Conservation (phyloP, 2,329 filamentous ascomycete genomes). For the Talaromyces sp. region DNA sequence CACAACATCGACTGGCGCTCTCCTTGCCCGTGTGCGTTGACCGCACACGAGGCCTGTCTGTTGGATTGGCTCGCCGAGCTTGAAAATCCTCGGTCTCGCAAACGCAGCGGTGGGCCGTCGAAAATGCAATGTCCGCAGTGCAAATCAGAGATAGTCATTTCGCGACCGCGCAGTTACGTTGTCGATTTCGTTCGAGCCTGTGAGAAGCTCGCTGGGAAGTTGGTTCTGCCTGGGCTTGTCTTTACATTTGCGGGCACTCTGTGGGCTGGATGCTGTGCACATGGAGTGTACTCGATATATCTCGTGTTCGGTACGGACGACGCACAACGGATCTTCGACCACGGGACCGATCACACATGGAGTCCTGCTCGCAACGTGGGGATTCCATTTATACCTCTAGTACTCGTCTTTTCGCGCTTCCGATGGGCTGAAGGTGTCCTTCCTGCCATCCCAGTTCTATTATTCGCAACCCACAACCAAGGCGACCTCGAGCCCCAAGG, state of each 20-base stretch:
- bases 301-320: conserved; percentile 63
- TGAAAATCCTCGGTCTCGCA: conserved; percentile 57
- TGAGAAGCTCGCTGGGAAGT: conserved; percentile 52
- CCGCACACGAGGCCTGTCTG: conserved; percentile 84
- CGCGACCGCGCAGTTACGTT: conserved; percentile 68
- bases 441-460: conserved; percentile 57
- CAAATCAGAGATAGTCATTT: conserved; percentile 72
- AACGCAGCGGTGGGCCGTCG: conserved; percentile 47
- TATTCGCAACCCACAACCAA: conserved; percentile 46
- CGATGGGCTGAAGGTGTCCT: conserved; percentile 60
- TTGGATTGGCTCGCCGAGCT: conserved; percentile 91
- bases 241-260: conserved; percentile 44
- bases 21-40: conserved; percentile 84
- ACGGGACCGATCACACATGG: conserved; percentile 33
- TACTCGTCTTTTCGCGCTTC: conserved; percentile 64
- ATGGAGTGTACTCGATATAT: conserved; percentile 61
- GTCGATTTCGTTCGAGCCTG: conserved; percentile 62
- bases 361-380: conserved; percentile 54
- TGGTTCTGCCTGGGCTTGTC: conserved; percentile 63
- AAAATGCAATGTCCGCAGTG: conserved; percentile 84
- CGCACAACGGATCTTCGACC: conserved; percentile 50
- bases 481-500: conserved; percentile 44
- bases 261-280: conserved; percentile 50
- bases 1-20: conserved; percentile 69
- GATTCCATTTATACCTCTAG: conserved; percentile 63